Evolutionary conservation across 345 rosid genomes (phyloP).

Genomic region (Bruguiera parviflora): DNA sequence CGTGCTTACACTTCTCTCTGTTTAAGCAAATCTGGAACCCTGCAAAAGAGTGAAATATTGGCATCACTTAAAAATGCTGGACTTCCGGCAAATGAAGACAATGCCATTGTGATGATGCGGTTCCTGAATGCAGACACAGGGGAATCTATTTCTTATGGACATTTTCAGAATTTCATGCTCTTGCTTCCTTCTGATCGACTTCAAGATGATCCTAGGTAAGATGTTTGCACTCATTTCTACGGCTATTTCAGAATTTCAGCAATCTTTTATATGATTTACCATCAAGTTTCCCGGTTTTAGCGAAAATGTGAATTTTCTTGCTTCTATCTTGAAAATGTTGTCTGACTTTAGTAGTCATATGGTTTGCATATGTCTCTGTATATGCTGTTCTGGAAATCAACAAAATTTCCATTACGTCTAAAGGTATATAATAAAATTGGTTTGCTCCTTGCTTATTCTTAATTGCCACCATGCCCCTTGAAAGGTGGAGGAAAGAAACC

Average conservation of each 20-base stretch:
- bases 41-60: constrained; percentile 90
- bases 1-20: constrained; percentile 96
- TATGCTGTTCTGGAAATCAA: no score
- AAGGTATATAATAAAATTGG: no score
- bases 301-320: background rate
- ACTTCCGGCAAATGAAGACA: constrained; percentile 93
- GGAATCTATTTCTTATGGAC: constrained; percentile 94
- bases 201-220: constrained; percentile 94
- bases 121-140: constrained; percentile 83
- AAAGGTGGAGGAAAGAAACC: no score
- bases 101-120: constrained; percentile 94
- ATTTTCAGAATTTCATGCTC: constrained; percentile 95
- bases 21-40: constrained; percentile 88
- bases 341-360: background rate
- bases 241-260: background rate
- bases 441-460: no score
- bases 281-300: background rate
- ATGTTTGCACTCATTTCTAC: constrained; percentile 13
- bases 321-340: background rate
- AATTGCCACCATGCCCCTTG: no score
- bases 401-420: no score
- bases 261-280: constrained; percentile 4
- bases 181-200: constrained; percentile 87
- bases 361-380: no score
- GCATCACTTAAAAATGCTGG: constrained; percentile 84